Base-by-base conservation (phyloP, 75 land plant genomes). In the Azolla pinnata region DNA sequence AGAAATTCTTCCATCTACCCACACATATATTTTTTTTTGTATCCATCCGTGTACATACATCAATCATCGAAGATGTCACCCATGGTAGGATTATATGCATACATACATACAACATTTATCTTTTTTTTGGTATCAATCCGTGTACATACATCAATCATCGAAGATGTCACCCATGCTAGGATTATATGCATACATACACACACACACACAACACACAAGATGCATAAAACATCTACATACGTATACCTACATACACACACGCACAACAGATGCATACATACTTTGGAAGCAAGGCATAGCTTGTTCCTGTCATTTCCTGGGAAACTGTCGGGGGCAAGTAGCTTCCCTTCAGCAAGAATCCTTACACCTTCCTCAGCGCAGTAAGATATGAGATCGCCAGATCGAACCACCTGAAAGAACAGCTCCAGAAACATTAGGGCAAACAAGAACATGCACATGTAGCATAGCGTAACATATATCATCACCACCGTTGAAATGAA, bases 271-370 rank as follows among this genome's bases (percentile, higher is more conserved):
- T 38, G 14, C 42, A 38, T 38, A 38, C 42, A 38, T 38, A 38
- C 96, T 91, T 90, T 90, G 0, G 96, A 90, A 54, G 84, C 47
- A 14, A 87, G 79, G 56, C 92, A 90, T 47, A 78, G 84, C 46
- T 90, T 90, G 35, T 62, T 87, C 29, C 92, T 87, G 42, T 84
- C 88, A 63, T 90, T 87, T 14, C 96, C 92, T 27, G 96, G 96
- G 57, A 90, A 90, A 26, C 92, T 87, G 63, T 90, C 92, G 16
- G 96, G 81, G 0, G 75, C 84, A 48, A 90, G 60, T 58, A 83
- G 75, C 42, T 79, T 80, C 28, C 92, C 96, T 54, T 90, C 87
- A 3, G 85, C 80, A 8, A 90, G 64, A 63, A 90, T 68, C 62
- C 96, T 67, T 18, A 87, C 92, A 2, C 92, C 96, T 61, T 90